Conservation (phyloP, 2,329 filamentous ascomycete genomes). For the Beauveria pseudobassiana region DNA sequence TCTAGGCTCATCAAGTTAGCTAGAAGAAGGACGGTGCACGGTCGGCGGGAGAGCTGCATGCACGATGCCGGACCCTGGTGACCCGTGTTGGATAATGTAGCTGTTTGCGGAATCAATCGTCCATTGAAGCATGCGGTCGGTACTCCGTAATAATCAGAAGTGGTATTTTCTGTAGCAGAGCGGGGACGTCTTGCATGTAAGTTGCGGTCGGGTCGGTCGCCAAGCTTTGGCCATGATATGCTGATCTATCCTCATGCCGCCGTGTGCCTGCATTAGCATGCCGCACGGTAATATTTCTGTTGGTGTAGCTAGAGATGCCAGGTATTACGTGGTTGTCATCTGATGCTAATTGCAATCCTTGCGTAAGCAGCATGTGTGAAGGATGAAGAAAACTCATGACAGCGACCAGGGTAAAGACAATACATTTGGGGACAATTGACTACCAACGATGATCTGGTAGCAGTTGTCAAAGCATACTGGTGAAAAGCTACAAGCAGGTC, state of each 20-base stretch:
- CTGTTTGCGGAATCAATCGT: too few relatives aligned
- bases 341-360: neutral
- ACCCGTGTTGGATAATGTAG: too few relatives aligned
- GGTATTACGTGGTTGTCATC: neutral
- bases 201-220: neutral
- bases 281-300: too few relatives aligned
- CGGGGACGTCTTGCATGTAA: neutral
- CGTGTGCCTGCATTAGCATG: conserved; percentile 5
- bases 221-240: neutral
- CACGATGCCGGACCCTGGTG: neutral
- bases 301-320: too few relatives aligned
- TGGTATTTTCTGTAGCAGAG: neutral
- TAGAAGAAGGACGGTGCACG: neutral
- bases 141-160: too few relatives aligned
- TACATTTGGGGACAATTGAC: neutral
- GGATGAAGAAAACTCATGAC: neutral
- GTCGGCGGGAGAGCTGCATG: neutral
- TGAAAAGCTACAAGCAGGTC: neutral
- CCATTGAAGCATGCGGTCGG: too few relatives aligned
- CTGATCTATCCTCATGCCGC: neutral
- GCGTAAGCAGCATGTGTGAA: neutral
- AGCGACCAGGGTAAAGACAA: neutral
- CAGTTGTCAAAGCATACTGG: neutral
- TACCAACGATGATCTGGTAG: neutral
- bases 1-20: neutral